A percentile compares a stretch with the other conserved stretches of the same genome.
These are phyloP conservation scores for Choiromyces venosus DNA, from an alignment of 495 filamentous ascomycete genomes.

Conservation along the genomic window DNA sequence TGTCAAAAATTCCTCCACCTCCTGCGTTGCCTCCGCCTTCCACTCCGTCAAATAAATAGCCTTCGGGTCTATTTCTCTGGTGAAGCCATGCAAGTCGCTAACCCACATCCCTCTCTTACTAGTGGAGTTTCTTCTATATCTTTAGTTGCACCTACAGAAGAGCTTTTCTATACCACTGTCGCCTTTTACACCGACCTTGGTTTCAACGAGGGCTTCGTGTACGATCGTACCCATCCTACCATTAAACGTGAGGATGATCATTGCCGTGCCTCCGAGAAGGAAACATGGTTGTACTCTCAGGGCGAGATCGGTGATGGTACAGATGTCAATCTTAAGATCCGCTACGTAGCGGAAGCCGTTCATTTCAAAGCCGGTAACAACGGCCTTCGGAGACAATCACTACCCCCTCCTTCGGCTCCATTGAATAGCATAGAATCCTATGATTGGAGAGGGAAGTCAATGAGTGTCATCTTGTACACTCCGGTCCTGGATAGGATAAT, in stretches of 20 bases:
- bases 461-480: slow-evolving; percentile 39
- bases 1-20: slow-evolving; percentile 2
- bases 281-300: slow-evolving; percentile 40
- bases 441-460: slow-evolving; percentile 37
- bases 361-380: slow-evolving; percentile 30
- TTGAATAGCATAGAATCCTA: slow-evolving; percentile 18
- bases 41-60: background rate
- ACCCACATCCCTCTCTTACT: slow-evolving; percentile 20
- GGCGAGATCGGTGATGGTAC: slow-evolving; percentile 20
- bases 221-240: slow-evolving; percentile 36
- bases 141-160: slow-evolving; percentile 38
- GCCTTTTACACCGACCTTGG: slow-evolving; percentile 42
- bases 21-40: background rate
- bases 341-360: slow-evolving; percentile 32
- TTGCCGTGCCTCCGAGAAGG: slow-evolving; percentile 40
- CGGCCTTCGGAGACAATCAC: slow-evolving; percentile 7
- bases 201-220: slow-evolving; percentile 38
- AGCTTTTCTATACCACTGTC: slow-evolving; percentile 39
- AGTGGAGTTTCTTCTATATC: slow-evolving; percentile 42
- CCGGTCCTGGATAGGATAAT: slow-evolving; percentile 16
- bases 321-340: slow-evolving; percentile 37
- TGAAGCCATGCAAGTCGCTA: slow-evolving; percentile 26
- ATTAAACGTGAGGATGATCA: slow-evolving; percentile 36
- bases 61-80: background rate
- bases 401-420: background rate